Evolutionary conservation across 495 filamentous ascomycete species (phyloP).

Genomic region (Penicillium herquei): DNA sequence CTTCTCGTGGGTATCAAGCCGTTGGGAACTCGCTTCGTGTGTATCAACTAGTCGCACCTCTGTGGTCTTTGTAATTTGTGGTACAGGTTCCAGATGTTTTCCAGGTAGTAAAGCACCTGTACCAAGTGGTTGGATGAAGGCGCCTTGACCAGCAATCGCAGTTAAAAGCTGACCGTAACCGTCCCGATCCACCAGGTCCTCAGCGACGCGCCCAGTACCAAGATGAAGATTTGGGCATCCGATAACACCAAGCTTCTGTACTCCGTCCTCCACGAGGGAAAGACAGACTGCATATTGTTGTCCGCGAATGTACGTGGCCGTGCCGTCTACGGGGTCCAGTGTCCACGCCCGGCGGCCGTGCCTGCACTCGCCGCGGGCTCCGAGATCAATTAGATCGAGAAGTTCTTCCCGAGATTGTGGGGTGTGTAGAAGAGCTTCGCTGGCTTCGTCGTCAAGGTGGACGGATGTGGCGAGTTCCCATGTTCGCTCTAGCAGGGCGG

Average conservation of each 20-base stretch:
- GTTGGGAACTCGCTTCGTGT: conserved; percentile 36
- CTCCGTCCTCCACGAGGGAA: conserved; percentile 48
- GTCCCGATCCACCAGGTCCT: conserved; percentile 46
- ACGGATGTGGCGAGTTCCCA: conserved; percentile 46
- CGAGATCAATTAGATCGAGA: conserved; percentile 61
- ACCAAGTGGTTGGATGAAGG: conserved; percentile 49
- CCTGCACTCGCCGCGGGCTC: conserved; percentile 44
- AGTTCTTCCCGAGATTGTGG: conserved; percentile 53
- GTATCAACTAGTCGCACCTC: conserved; percentile 52
- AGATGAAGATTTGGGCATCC: conserved; percentile 56
- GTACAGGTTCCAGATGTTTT: conserved; percentile 29
- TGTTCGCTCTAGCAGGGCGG: conserved; percentile 49
- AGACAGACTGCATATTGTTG: conserved; percentile 66
- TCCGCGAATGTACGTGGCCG: conserved; percentile 60
- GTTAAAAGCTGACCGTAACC: conserved; percentile 56
- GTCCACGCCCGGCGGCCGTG: conserved; percentile 55
- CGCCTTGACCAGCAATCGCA: conserved; percentile 56
- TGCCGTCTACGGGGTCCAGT: conserved; percentile 73
- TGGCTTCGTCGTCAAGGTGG: conserved; percentile 38
- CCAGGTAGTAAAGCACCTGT: conserved; percentile 33
- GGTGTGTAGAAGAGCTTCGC: conserved; percentile 36
- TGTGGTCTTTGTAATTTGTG: conserved; percentile 28
- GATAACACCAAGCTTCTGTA: conserved; percentile 50
- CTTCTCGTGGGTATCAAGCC: conserved; percentile 42
- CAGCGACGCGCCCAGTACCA: conserved; percentile 34